phyloP scores from a whole-genome alignment of 2,329 filamentous ascomycete genomes.

The Sclerotinia spermophila region DNA sequence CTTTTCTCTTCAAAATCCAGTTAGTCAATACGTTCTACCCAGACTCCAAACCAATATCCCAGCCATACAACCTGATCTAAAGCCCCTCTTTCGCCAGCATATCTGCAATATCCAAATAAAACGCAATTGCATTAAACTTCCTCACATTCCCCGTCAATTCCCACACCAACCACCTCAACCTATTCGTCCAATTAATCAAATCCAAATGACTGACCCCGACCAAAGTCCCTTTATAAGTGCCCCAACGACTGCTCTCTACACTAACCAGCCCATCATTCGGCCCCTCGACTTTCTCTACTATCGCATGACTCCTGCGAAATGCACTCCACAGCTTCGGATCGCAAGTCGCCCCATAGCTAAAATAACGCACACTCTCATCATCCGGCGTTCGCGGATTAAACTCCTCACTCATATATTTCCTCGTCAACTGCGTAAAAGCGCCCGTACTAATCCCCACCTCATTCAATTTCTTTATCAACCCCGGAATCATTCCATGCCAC shows the following conservation, averaged over 20 bases:
- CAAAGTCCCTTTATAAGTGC: slow-evolving; percentile 60
- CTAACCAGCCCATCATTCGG: slow-evolving; percentile 67
- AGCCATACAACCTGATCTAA: slow-evolving; percentile 18
- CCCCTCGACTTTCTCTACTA: slow-evolving; percentile 52
- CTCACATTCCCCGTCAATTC: slow-evolving; percentile 49
- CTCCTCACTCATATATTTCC: slow-evolving; percentile 52
- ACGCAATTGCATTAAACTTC: slow-evolving; percentile 64
- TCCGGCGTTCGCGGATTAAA: slow-evolving; percentile 59
- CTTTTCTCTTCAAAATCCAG: not conserved
- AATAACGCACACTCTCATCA: slow-evolving; percentile 52
- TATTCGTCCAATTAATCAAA: slow-evolving; percentile 66
- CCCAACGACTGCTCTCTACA: slow-evolving; percentile 59
- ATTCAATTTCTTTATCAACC: slow-evolving; percentile 50
- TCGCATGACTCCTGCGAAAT: slow-evolving; percentile 51
- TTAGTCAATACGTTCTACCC: not conserved
- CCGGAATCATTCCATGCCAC: slow-evolving; percentile 49
- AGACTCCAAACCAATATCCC: not conserved
- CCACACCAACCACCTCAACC: slow-evolving; percentile 53
- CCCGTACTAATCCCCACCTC: slow-evolving; percentile 53
- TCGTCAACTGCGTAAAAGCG: slow-evolving; percentile 60
- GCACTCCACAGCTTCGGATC: slow-evolving; percentile 61
- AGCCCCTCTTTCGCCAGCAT: slow-evolving; percentile 67
- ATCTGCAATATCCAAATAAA: slow-evolving; percentile 63
- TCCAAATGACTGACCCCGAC: slow-evolving; percentile 60
- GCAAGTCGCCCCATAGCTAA: slow-evolving; percentile 57